Conservation (phyloP, 2,329 filamentous ascomycete species). For the Monilinia aucupariae region DNA sequence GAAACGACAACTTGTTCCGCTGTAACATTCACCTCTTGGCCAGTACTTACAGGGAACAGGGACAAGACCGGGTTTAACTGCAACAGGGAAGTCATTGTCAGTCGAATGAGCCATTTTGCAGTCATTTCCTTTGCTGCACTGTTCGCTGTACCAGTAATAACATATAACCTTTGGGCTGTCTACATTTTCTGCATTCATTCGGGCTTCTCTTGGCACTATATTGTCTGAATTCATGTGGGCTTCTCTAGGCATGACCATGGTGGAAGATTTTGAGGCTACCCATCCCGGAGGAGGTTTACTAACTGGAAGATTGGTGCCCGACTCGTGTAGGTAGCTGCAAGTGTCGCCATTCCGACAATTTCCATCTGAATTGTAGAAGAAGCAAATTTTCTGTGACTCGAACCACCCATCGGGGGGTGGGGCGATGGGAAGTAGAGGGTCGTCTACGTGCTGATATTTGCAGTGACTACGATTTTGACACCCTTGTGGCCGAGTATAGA, state of each 20-base stretch:
- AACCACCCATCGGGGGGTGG: background rate
- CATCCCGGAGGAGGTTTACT: background rate
- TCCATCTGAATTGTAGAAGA: conserved; percentile 18
- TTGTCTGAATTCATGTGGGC: background rate
- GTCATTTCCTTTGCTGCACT: conserved; percentile 14
- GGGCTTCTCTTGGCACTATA: background rate
- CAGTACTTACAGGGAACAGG: background rate
- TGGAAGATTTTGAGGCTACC: background rate
- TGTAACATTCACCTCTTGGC: background rate
- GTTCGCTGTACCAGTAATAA: conserved; percentile 6
- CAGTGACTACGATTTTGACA: background rate
- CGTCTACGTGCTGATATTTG: background rate
- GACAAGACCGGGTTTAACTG: background rate
- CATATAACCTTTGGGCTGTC: background rate
- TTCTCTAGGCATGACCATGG: background rate
- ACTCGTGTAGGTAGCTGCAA: conserved; percentile 5
- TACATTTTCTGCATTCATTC: too few species aligned
- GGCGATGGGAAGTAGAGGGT: background rate
- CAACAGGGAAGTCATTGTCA: background rate
- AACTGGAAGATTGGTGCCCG: background rate
- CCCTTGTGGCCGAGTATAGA: background rate
- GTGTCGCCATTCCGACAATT: background rate
- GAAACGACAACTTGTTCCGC: background rate
- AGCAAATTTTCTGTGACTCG: conserved; percentile 15
- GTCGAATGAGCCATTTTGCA: conserved; percentile 5